These are phyloP conservation scores for Aspergillus funiculosus DNA, from an alignment of 495 filamentous ascomycete genomes.

Conservation along the genomic window DNA sequence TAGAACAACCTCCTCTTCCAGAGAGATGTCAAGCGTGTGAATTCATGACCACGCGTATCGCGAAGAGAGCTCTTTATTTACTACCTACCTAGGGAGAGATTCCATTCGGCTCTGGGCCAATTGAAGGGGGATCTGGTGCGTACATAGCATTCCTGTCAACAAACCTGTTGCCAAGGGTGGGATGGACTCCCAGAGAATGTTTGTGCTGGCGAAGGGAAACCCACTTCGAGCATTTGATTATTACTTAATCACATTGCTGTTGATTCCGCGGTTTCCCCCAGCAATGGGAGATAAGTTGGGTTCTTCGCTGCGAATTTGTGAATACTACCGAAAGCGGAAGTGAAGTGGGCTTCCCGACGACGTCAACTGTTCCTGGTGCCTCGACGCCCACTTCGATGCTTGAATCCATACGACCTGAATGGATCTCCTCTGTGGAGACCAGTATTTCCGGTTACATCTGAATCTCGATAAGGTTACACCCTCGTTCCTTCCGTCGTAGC, in stretches of 20 bases:
- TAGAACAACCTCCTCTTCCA: too few species aligned
- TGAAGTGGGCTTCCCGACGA: slow-evolving; percentile 12
- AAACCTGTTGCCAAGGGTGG: slow-evolving; percentile 2
- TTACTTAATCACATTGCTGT: too few species aligned
- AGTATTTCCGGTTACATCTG: slow-evolving; percentile 12
- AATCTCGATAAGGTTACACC: background rate
- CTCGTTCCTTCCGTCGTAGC: slow-evolving; percentile 13
- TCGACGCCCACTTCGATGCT: background rate
- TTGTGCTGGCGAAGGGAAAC: background rate
- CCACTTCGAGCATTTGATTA: too few species aligned
- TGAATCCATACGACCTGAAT: background rate
- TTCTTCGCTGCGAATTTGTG: slow-evolving; percentile 3
- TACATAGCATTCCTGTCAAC: slow-evolving; percentile 8
- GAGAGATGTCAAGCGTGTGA: too few species aligned
- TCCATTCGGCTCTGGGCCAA: background rate
- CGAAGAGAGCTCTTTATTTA: slow-evolving; percentile 2
- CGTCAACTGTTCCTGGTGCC: slow-evolving; percentile 8
- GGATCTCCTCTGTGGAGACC: background rate
- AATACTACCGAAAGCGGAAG: slow-evolving; percentile 22
- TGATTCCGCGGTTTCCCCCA: background rate
- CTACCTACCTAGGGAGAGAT: too few species aligned
- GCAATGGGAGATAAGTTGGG: background rate
- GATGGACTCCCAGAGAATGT: background rate
- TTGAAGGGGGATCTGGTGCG: background rate
- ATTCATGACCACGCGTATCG: too few species aligned